Percentiles rank a stretch among this genome's conserved stretches.
Evolutionary conservation across 768 basidiomycete species (phyloP).

Genomic region (Lentinula lateritia): DNA sequence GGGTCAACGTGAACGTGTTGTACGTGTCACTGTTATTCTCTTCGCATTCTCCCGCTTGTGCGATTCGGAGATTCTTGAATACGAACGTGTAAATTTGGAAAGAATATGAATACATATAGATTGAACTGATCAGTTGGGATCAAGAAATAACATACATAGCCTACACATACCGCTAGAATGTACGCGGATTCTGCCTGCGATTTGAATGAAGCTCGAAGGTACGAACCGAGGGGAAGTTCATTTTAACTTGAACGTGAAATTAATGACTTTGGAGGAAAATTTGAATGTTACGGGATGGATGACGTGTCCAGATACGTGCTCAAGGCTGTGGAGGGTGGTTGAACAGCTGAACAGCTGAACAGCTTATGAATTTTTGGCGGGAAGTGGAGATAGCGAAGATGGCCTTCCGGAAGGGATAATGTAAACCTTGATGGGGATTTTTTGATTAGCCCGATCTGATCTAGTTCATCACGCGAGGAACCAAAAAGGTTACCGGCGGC

Average conservation of each 20-base stretch:
- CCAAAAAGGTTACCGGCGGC: constrained; percentile 1
- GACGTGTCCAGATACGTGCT: background rate
- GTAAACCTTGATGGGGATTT: background rate
- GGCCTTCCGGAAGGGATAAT: background rate
- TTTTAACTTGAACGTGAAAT: background rate
- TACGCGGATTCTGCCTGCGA: background rate
- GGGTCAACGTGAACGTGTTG: background rate
- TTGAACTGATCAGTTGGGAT: background rate
- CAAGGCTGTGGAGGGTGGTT: background rate
- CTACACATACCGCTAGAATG: background rate
- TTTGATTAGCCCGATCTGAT: background rate
- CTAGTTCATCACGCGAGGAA: background rate
- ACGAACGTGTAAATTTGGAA: background rate
- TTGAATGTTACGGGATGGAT: background rate
- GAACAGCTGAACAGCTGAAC: background rate
- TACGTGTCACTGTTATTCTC: background rate
- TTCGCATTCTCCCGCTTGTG: background rate
- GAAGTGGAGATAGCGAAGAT: background rate
- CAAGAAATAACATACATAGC: background rate
- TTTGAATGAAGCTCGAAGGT: background rate
- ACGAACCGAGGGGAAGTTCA: background rate
- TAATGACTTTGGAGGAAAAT: background rate
- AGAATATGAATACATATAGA: background rate
- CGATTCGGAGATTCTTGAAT: background rate
- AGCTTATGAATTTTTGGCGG: background rate